These are phyloP conservation scores for Blepharisma japonicum DNA, from an alignment of 73 alveolate species.

Conservation along the genomic window DNA sequence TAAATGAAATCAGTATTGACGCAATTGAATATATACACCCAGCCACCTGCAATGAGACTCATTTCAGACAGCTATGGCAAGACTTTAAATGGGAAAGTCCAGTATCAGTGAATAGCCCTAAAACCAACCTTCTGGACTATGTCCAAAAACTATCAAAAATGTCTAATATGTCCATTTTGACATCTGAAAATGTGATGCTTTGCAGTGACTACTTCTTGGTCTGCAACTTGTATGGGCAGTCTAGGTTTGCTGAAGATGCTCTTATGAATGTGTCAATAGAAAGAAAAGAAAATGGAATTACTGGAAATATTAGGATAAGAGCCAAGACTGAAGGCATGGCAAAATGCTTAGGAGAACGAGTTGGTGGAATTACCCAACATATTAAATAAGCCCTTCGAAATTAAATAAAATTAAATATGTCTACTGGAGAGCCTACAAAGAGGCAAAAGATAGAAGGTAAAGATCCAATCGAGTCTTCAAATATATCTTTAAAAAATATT, in stretches of 20 bases:
- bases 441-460: too few relatives aligned
- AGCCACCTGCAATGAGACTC: constrained; percentile 75
- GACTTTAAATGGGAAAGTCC: constrained; percentile 97
- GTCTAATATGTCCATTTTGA: constrained; percentile 69
- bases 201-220: constrained; percentile 66
- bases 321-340: constrained; percentile 86
- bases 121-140: constrained; percentile 59
- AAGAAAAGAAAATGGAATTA: constrained; percentile 48
- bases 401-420: too few relatives aligned
- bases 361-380: too few relatives aligned
- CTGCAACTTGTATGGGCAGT: constrained; percentile 76
- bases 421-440: too few relatives aligned
- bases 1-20: constrained; percentile 86
- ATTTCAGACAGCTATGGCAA: constrained; percentile 93
- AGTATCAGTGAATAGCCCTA: constrained; percentile 71
- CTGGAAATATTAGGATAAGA: constrained; percentile 84
- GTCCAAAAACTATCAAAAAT: constrained; percentile 58
- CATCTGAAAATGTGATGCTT: constrained; percentile 68
- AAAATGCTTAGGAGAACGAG: constrained; percentile 39
- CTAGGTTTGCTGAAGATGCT: constrained; percentile 86
- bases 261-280: constrained; percentile 76
- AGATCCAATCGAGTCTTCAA: too few relatives aligned
- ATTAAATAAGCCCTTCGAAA: too few relatives aligned
- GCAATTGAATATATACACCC: constrained; percentile 80
- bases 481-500: too few relatives aligned